Evolutionary conservation across 2,329 filamentous ascomycete genomes (phyloP).

Genomic region (Monosporascus sp.): DNA sequence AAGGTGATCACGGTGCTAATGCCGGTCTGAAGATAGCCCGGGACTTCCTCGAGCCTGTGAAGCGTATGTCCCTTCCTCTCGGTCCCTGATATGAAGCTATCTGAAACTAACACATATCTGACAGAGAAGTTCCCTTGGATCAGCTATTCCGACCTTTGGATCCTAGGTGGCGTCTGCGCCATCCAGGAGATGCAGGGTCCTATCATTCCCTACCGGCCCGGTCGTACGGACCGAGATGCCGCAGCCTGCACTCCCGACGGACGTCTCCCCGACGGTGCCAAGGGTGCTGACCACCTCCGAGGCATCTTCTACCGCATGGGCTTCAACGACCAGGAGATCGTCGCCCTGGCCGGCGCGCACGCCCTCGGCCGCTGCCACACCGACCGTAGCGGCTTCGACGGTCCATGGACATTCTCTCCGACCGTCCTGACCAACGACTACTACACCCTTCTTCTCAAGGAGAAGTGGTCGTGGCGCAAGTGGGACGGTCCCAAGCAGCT

Average conservation of each 20-base stretch:
- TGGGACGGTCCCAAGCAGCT: constrained; percentile 82
- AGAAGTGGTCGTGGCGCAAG: constrained; percentile 90
- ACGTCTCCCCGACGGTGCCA: constrained; percentile 71
- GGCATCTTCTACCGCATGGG: constrained; percentile 96
- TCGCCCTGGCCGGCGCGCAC: constrained; percentile 81
- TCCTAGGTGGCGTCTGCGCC: constrained; percentile 74
- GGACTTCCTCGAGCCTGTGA: constrained; percentile 89
- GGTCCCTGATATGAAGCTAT: neutral
- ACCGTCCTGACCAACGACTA: constrained; percentile 87
- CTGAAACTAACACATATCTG: constrained; percentile 9
- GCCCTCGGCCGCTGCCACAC: constrained; percentile 85
- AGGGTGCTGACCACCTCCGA: constrained; percentile 77
- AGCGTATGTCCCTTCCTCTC: constrained; percentile 51
- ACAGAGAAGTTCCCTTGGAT: constrained; percentile 87
- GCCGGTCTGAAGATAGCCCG: constrained; percentile 81
- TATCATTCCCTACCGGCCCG: constrained; percentile 79
- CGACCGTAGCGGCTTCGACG: constrained; percentile 80
- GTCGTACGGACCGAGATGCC: constrained; percentile 73
- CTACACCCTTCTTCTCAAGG: constrained; percentile 78
- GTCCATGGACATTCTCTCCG: constrained; percentile 88
- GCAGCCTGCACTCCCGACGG: constrained; percentile 89
- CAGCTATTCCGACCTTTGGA: constrained; percentile 94
- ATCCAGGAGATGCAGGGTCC: constrained; percentile 96
- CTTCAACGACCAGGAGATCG: constrained; percentile 95
- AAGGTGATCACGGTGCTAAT: constrained; percentile 88